Conservation (phyloP, 2,329 filamentous ascomycete genomes). For the Fusarium graminum region DNA sequence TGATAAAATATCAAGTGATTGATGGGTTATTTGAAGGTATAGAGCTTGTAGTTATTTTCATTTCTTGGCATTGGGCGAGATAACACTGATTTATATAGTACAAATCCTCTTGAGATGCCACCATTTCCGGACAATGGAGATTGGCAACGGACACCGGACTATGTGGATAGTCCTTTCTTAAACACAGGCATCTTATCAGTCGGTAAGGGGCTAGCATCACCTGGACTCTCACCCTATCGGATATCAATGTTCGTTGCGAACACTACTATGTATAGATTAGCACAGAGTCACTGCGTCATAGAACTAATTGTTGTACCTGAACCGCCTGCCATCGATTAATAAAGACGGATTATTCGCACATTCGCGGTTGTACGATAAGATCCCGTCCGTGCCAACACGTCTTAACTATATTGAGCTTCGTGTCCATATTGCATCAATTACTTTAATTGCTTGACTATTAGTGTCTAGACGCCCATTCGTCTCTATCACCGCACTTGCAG, state of each 20-base stretch:
- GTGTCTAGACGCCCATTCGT: no score
- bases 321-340: no score
- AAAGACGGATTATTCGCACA: no score
- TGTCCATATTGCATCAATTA: no score
- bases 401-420: no score
- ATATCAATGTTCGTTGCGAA: no score
- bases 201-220: not conserved
- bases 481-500: no score
- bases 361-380: no score
- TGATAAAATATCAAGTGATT: not conserved
- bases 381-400: no score
- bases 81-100: not conserved
- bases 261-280: not conserved
- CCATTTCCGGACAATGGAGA: constrained; percentile 12
- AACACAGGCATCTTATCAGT: not conserved
- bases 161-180: constrained; percentile 10
- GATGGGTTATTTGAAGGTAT: not conserved
- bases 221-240: not conserved
- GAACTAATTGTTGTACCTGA: not conserved
- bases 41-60: fast-evolving
- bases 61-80: not conserved
- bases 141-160: constrained; percentile 19
- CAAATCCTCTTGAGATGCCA: not conserved
- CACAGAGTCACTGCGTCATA: constrained; percentile 10
- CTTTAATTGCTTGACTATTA: no score